phyloP scores from a whole-genome alignment of 2,329 filamentous ascomycete genomes.

The Aspergillus sp. region DNA sequence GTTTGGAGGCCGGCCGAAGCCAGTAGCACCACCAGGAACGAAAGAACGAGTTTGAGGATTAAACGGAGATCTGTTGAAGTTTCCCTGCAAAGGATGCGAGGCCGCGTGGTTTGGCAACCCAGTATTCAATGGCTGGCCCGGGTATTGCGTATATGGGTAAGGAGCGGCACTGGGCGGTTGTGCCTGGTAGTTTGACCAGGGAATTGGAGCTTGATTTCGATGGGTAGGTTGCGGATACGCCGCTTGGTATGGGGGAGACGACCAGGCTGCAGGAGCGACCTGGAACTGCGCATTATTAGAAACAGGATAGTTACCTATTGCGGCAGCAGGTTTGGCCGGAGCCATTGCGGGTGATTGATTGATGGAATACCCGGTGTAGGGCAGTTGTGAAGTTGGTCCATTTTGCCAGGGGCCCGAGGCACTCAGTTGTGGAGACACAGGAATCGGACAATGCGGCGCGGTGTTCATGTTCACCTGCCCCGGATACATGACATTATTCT shows the following conservation, averaged over 20 bases:
- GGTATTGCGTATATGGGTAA: conserved; percentile 79
- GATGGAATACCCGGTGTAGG: conserved; percentile 40
- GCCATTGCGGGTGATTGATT: conserved; percentile 39
- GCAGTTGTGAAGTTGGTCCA: conserved; percentile 33
- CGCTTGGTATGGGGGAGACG: conserved; percentile 31
- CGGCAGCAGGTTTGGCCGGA: conserved; percentile 38
- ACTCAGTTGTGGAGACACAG: conserved; percentile 35
- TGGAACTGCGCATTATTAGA: conserved; percentile 34
- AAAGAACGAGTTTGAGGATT: conserved; percentile 95
- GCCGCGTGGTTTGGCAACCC: conserved; percentile 71
- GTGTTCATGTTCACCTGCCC: conserved; percentile 32
- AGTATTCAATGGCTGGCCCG: conserved; percentile 55
- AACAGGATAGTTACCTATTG: conserved; percentile 38
- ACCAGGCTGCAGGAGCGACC: conserved; percentile 32
- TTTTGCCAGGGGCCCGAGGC: conserved; percentile 38
- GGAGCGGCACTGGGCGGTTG: conserved; percentile 47
- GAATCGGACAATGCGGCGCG: conserved; percentile 36
- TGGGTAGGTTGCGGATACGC: conserved; percentile 36
- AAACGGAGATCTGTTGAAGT: conserved; percentile 80
- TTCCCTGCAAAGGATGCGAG: conserved; percentile 81
- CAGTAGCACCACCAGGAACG: conserved; percentile 60
- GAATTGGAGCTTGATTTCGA: conserved; percentile 39
- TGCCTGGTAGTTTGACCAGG: conserved; percentile 40
- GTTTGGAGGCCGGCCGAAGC: conserved; percentile 33
- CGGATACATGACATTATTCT: conserved; percentile 33